phyloP scores from a whole-genome alignment of 495 filamentous ascomycete species.

The Aspergillus taichungensis region DNA sequence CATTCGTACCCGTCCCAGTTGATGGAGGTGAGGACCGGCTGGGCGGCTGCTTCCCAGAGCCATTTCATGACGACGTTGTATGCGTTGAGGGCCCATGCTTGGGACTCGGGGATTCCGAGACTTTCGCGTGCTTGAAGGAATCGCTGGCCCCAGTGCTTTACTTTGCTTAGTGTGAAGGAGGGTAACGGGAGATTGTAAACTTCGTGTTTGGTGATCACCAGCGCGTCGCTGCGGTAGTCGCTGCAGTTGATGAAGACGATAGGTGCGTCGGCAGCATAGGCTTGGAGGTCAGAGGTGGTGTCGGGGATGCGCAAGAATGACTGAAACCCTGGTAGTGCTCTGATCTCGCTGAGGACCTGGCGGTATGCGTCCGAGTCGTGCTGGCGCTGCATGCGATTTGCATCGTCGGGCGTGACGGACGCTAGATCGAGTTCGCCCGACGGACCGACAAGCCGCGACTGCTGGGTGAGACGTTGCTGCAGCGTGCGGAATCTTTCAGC shows the following conservation, averaged over 20 bases:
- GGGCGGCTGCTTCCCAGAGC: constrained; percentile 8
- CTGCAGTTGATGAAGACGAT: constrained; percentile 6
- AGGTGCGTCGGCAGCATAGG: constrained; percentile 3
- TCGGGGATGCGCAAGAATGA: background rate
- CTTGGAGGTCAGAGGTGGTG: background rate
- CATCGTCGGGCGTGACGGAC: background rate
- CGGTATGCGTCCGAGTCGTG: constrained; percentile 1
- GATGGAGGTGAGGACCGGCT: constrained; percentile 5
- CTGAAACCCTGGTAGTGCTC: background rate
- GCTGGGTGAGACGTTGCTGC: background rate
- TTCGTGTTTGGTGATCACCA: constrained; percentile 3
- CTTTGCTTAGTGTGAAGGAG: background rate
- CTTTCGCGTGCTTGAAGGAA: constrained; percentile 1
- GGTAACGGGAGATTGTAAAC: constrained; percentile 4
- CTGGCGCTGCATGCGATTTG: background rate
- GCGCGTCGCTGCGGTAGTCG: constrained; percentile 6
- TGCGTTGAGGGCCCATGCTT: background rate
- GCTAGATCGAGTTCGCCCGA: background rate
- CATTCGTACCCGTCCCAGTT: background rate
- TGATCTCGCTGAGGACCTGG: background rate
- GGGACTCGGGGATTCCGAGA: background rate
- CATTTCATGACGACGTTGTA: constrained; percentile 7
- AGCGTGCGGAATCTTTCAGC: background rate
- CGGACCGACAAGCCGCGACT: background rate
- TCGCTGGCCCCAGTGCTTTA: background rate